Base-by-base conservation (phyloP, 805 yeast genomes). In the Candida andamanensis region DNA sequence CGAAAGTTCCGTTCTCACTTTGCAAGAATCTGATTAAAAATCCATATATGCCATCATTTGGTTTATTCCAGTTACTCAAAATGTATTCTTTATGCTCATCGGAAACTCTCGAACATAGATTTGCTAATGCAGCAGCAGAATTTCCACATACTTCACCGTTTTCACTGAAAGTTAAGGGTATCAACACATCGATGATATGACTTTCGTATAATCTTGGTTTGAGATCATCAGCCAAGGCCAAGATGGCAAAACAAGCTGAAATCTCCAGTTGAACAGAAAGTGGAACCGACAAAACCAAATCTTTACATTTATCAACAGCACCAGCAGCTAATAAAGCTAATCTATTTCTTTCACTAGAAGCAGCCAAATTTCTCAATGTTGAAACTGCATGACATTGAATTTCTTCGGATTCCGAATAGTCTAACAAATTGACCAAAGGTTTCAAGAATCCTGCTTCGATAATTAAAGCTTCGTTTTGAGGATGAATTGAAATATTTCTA, bases 321-420 rank as follows among this genome's bases (percentile, higher is more conserved):
- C 96, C 96, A 10, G 96, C 94, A 41, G 87, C 95, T 42, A 92
- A 75, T 42, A 92, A 77, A 29, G 92, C 95, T 46, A 83, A 72
- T 67, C 97, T 79, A 52, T 90, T 90, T 55, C 86, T 78, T 63
- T 92, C 97, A 25, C 92, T 79, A 31, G 92, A 79, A 4, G 99
- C 98, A 14, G 98, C 98, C 47, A 92, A 72, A 57, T 92, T 92
- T 59, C 99, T 76, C 52, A 92, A 70, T 6, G 97, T 89, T 2
- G 97, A 89, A 17, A 92, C 95, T 2, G 97, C 94, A 61, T 92
- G 99, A 56, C 99, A 92, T 64, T 90, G 95, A 43, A 92, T 90
- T 63, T 92, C 99, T 56, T 90, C 96, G 45, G 85, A 83, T 49
- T 85, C 95, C 31, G 77, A 74, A 56, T 80, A 85, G 54, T 82